Conservation (phyloP, 2,329 filamentous ascomycete genomes). For the Byssoonygena ceratinophila region DNA sequence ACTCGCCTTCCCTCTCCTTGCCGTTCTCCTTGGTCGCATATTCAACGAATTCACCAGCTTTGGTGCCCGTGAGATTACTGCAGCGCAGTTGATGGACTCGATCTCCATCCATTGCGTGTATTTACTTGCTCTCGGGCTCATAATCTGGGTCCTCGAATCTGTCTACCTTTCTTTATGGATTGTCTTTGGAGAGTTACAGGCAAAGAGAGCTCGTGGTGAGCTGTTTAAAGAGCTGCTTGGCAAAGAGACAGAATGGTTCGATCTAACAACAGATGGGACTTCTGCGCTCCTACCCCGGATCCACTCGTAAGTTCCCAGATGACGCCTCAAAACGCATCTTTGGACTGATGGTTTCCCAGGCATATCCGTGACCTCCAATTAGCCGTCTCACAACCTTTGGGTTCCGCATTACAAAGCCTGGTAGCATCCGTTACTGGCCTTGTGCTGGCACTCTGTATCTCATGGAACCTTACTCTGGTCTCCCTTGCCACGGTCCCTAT, state of each 20-base stretch:
- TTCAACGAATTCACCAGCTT: slow-evolving; percentile 62
- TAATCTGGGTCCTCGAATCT: slow-evolving; percentile 57
- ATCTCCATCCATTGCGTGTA: slow-evolving; percentile 53
- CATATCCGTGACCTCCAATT: slow-evolving; percentile 73
- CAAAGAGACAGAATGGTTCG: slow-evolving; percentile 74
- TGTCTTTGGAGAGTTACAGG: slow-evolving; percentile 70
- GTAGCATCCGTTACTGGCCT: slow-evolving; percentile 58
- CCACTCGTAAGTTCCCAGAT: slow-evolving; percentile 52
- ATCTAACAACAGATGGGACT: slow-evolving; percentile 59
- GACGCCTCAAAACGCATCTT: not conserved
- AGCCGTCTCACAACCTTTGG: slow-evolving; percentile 69
- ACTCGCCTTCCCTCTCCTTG: slow-evolving; percentile 52
- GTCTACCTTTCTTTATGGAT: slow-evolving; percentile 62
- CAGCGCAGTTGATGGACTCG: slow-evolving; percentile 43
- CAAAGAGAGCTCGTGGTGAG: slow-evolving; percentile 50
- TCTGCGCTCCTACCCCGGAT: slow-evolving; percentile 59
- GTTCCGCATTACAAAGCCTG: slow-evolving; percentile 54
- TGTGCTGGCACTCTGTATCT: slow-evolving; percentile 62
- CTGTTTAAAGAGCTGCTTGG: slow-evolving; percentile 60
- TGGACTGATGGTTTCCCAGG: slow-evolving; percentile 39
- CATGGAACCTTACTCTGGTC: slow-evolving; percentile 74
- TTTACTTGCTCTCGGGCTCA: slow-evolving; percentile 52
- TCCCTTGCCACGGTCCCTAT: slow-evolving; percentile 64
- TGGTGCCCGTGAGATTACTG: slow-evolving; percentile 45
- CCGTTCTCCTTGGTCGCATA: slow-evolving; percentile 62